These are phyloP conservation scores for Senna tora DNA, from an alignment of 306 rosid species.

Conservation along the genomic window DNA sequence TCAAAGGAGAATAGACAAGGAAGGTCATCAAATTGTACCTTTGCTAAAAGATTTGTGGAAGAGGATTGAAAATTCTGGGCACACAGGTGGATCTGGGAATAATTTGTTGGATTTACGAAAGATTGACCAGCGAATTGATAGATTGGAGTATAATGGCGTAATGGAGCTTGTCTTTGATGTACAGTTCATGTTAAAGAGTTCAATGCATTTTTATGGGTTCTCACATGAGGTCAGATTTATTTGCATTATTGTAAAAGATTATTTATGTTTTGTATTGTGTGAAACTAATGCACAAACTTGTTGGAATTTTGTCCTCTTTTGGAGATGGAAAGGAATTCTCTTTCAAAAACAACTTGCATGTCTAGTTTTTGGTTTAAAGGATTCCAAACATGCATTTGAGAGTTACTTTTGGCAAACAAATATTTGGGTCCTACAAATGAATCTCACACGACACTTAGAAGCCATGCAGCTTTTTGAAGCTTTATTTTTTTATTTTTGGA, in stretches of 20 bases:
- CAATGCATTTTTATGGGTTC: constrained; percentile 84
- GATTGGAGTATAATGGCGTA: constrained; percentile 80
- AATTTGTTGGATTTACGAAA: constrained; percentile 75
- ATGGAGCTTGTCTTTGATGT: constrained; percentile 87
- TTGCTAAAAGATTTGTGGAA: constrained; percentile 96
- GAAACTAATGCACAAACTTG: constrained; percentile 12
- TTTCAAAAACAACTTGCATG: neutral
- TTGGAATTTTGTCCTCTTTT: neutral
- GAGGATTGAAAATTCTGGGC: constrained; percentile 75
- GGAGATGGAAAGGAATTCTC: neutral
- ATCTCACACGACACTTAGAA: neutral
- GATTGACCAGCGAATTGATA: constrained; percentile 88
- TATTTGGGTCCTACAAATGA: constrained; percentile 3
- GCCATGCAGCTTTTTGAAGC: neutral
- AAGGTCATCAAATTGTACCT: constrained; percentile 93
- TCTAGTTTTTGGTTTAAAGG: constrained; percentile 2
- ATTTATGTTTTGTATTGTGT: constrained; percentile 13
- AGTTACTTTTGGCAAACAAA: constrained; percentile 6
- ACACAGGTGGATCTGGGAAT: constrained; percentile 64
- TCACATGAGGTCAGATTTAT: constrained; percentile 73
- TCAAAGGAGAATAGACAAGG: constrained; percentile 91
- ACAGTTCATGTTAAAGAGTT: constrained; percentile 86
- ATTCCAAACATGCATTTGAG: constrained; percentile 10
- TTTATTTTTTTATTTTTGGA: too few relatives aligned
- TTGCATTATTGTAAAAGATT: constrained; percentile 14